Evolutionary conservation across 331 rosid species (phyloP).

Genomic region (Telfairia occidentalis): DNA sequence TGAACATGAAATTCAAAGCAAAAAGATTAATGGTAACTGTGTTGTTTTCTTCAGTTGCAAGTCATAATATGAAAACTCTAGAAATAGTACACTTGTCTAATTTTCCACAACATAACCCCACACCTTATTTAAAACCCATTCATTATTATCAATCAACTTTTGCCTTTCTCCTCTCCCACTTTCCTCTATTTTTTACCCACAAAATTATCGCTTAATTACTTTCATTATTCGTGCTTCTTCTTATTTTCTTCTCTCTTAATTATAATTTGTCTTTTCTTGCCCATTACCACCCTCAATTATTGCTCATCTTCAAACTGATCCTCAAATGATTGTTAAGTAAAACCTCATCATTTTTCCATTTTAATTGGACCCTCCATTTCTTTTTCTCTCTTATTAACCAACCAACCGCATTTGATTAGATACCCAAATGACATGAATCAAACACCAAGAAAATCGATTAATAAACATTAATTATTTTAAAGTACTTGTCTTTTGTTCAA

Average conservation of each 20-base stretch:
- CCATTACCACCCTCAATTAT: not conserved
- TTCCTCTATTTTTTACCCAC: not conserved
- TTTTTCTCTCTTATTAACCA: not conserved
- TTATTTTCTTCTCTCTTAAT: not conserved
- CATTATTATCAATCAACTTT: not conserved
- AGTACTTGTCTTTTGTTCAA: too few species aligned
- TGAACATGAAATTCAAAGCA: not conserved
- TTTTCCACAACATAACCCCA: not conserved
- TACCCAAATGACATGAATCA: not conserved
- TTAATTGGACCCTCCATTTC: not conserved
- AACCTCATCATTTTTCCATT: not conserved
- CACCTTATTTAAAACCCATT: not conserved
- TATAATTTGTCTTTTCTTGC: not conserved
- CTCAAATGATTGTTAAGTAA: not conserved
- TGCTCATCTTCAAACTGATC: not conserved
- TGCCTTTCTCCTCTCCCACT: not conserved
- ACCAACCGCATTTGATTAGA: not conserved
- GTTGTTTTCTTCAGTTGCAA: slow-evolving; percentile 23
- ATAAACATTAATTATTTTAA: too few species aligned
- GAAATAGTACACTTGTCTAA: not conserved
- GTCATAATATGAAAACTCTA: not conserved
- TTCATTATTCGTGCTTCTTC: not conserved
- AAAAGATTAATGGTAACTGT: not conserved
- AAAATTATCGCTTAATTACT: not conserved
- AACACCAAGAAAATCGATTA: too few species aligned